These are phyloP conservation scores for Cryphonectria parasitica DNA, from an alignment of 2,329 filamentous ascomycete species.

Conservation along the genomic window DNA sequence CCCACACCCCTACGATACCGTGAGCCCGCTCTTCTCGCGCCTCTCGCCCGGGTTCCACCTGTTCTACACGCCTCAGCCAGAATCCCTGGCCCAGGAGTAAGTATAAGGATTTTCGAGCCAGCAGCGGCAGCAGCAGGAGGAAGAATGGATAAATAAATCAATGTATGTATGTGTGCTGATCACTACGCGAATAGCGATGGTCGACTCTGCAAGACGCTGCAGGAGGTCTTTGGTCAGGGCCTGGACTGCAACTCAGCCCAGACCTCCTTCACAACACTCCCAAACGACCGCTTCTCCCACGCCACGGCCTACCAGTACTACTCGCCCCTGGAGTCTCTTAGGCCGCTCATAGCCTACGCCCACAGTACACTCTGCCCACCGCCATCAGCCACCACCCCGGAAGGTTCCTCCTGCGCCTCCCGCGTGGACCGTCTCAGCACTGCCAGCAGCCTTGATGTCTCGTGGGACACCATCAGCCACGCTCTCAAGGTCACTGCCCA, in stretches of 20 bases:
- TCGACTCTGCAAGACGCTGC: constrained; percentile 39
- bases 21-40: constrained; percentile 74
- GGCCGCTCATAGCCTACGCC: constrained; percentile 57
- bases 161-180: neutral
- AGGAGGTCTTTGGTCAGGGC: constrained; percentile 37
- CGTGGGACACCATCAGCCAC: constrained; percentile 72
- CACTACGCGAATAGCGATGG: constrained; percentile 30
- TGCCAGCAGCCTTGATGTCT: constrained; percentile 73
- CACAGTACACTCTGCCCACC: constrained; percentile 55
- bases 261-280: constrained; percentile 66
- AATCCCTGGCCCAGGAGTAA: constrained; percentile 37
- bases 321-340: constrained; percentile 62
- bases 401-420: constrained; percentile 49
- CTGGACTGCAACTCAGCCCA: constrained; percentile 44
- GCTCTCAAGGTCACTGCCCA: constrained; percentile 66
- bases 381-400: constrained; percentile 23
- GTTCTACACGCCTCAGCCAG: constrained; percentile 67
- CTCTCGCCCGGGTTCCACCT: constrained; percentile 81
- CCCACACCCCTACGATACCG: constrained; percentile 56
- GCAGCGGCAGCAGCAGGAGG: too few species aligned
- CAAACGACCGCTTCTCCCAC: constrained; percentile 60
- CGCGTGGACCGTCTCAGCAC: constrained; percentile 48
- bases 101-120: constrained; percentile 14
- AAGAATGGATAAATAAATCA: too few species aligned
- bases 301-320: constrained; percentile 73